A percentile compares a stretch with the other conserved stretches of the same genome.
These are phyloP conservation scores for Nasturtium officinale DNA, from an alignment of 345 rosid genomes.

Conservation along the genomic window DNA sequence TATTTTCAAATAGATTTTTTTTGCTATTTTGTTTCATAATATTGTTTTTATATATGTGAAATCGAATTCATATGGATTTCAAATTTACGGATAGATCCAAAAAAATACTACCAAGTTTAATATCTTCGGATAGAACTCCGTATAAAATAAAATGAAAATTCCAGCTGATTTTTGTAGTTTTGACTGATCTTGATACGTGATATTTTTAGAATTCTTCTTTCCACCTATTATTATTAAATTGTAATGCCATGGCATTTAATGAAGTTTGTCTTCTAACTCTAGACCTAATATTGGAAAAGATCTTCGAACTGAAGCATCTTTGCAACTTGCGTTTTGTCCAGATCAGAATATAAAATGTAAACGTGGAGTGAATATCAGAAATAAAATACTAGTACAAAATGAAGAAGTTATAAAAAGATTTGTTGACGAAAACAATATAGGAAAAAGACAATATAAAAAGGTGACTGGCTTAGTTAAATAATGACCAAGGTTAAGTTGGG, in stretches of 20 bases:
- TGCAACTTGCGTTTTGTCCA: not conserved
- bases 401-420: not conserved
- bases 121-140: not conserved
- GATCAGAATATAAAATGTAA: not conserved
- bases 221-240: not conserved
- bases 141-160: not conserved
- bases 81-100: not conserved
- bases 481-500: conserved; percentile 22
- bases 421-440: not conserved
- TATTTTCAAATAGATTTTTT: not conserved
- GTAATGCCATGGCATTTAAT: not conserved
- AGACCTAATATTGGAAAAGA: not conserved
- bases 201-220: not conserved
- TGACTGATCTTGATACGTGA: conserved; percentile 13
- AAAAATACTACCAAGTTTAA: not conserved
- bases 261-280: not conserved
- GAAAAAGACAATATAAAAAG: not conserved
- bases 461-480: not conserved
- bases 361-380: not conserved
- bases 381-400: not conserved
- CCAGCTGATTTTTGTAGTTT: conserved; percentile 4
- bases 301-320: not conserved
- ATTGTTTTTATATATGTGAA: not conserved
- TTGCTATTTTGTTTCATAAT: not conserved
- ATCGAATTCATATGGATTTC: not conserved